A percentile compares a stretch with the other conserved stretches of the same genome.
phyloP scores from a whole-genome alignment of 441 rosid species.

The Gossypium schwendimanii region DNA sequence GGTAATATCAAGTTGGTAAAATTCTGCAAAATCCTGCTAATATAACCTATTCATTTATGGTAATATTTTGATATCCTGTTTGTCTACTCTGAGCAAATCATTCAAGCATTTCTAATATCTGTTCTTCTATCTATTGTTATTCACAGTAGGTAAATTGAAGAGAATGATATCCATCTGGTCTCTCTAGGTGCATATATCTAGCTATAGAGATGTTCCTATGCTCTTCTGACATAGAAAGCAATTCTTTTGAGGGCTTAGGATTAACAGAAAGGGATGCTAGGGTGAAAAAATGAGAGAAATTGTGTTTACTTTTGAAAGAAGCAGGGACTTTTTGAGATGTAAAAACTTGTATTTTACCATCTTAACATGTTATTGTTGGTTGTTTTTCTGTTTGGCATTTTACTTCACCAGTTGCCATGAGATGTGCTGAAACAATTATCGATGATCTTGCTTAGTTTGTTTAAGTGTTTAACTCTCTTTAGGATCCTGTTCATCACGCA shows the following conservation, averaged over 20 bases:
- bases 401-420: background rate
- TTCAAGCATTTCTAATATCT: background rate
- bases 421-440: background rate
- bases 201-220: background rate
- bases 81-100: background rate
- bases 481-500: background rate
- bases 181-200: background rate
- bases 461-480: constrained; percentile 5
- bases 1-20: background rate
- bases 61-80: background rate
- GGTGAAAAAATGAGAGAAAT: background rate
- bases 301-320: background rate
- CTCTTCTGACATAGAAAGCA: background rate
- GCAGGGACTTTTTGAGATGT: background rate
- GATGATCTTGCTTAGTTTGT: background rate
- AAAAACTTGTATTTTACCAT: background rate
- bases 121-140: background rate
- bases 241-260: background rate
- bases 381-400: background rate
- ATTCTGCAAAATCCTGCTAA: background rate
- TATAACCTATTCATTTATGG: background rate
- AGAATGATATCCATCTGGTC: background rate
- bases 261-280: background rate
- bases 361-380: background rate
- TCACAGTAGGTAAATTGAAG: background rate